phyloP scores from a whole-genome alignment of 2,329 filamentous ascomycete genomes.

The Coniochaeta prunicola region DNA sequence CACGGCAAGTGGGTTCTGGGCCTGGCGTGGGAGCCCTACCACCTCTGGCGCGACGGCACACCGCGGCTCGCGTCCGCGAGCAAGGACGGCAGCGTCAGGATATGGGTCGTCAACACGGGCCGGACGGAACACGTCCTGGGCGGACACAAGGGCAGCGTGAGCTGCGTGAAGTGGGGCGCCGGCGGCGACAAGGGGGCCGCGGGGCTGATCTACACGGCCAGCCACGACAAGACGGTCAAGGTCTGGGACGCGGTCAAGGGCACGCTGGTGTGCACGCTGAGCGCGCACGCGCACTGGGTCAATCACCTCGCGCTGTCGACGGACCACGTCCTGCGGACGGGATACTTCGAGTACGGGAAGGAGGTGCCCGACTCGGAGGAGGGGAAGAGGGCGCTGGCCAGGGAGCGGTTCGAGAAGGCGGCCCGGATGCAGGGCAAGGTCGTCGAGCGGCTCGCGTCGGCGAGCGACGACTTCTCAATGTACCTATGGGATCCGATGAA shows the following conservation, averaged over 20 bases:
- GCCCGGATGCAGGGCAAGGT: constrained; percentile 69
- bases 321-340: constrained; percentile 80
- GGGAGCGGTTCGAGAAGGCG: constrained; percentile 77
- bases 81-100: constrained; percentile 79
- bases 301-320: constrained; percentile 93
- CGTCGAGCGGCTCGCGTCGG: constrained; percentile 79
- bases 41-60: constrained; percentile 66
- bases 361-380: constrained; percentile 59
- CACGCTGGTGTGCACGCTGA: constrained; percentile 69
- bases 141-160: constrained; percentile 83
- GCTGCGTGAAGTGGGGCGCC: constrained; percentile 82
- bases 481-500: constrained; percentile 84
- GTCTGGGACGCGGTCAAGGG: constrained; percentile 81
- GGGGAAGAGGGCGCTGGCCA: constrained; percentile 67
- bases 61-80: constrained; percentile 79
- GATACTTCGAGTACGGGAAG: constrained; percentile 76
- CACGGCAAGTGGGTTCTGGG: constrained; percentile 86
- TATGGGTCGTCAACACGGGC: constrained; percentile 78
- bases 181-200: constrained; percentile 47
- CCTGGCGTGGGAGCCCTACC: constrained; percentile 89
- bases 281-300: constrained; percentile 79
- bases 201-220: constrained; percentile 74
- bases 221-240: constrained; percentile 87
- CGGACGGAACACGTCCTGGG: constrained; percentile 75
- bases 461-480: constrained; percentile 93